phyloP scores from a whole-genome alignment of 1,139 yeast genomes.

The Blastobotrys indianensis region DNA sequence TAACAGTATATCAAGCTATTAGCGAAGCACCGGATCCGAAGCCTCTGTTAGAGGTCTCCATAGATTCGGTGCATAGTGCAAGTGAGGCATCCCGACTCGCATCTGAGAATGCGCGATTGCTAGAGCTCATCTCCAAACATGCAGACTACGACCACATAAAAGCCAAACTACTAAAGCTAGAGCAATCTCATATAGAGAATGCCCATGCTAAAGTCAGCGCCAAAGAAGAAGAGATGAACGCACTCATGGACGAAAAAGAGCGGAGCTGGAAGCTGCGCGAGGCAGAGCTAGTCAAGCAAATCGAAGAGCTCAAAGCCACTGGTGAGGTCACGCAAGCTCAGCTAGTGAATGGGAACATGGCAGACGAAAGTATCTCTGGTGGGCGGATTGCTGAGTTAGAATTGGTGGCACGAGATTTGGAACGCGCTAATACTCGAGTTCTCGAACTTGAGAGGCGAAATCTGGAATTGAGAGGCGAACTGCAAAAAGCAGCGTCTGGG shows the following conservation, averaged over 20 bases:
- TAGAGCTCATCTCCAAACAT: conserved; percentile 54
- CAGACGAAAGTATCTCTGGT: conserved; percentile 19
- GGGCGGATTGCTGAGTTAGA: conserved; percentile 50
- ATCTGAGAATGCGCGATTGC: conserved; percentile 50
- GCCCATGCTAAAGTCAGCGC: conserved; percentile 31
- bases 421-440: conserved; percentile 60
- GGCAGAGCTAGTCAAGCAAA: conserved; percentile 40
- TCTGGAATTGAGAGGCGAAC: conserved; percentile 61
- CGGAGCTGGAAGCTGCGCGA: conserved; percentile 40
- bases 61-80: conserved; percentile 58
- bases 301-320: conserved; percentile 31
- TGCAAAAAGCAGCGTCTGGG: conserved; percentile 49
- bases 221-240: conserved; percentile 35
- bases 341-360: conserved; percentile 19
- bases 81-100: conserved; percentile 50
- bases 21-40: conserved; percentile 94
- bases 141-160: conserved; percentile 80
- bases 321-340: conserved; percentile 30
- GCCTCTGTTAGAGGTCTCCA: conserved; percentile 67
- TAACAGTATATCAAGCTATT: conserved; percentile 65
- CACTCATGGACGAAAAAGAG: conserved; percentile 39
- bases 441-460: conserved; percentile 73
- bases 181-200: conserved; percentile 33
- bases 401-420: conserved; percentile 67
- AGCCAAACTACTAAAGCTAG: conserved; percentile 50